phyloP scores from a whole-genome alignment of 495 filamentous ascomycete species.

The Endocarpon pusillum region DNA sequence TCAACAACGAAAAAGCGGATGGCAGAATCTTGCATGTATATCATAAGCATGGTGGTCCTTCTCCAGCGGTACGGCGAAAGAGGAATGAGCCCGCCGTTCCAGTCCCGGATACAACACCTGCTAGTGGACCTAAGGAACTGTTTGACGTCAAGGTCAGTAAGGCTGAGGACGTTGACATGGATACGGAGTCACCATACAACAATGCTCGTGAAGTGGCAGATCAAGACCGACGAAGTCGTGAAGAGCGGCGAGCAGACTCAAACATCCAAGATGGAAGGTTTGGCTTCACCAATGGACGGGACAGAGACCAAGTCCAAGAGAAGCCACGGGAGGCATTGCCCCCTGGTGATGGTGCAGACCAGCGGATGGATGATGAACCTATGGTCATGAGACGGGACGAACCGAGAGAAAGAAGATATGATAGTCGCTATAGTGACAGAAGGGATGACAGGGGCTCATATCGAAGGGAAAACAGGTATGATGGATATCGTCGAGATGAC shows the following conservation, averaged over 20 bases:
- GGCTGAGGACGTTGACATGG: background rate
- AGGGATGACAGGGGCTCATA: constrained; percentile 26
- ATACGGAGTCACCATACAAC: background rate
- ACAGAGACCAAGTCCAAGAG: background rate
- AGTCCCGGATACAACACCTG: no score
- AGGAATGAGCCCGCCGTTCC: no score
- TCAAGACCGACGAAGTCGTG: background rate
- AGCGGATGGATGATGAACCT: background rate
- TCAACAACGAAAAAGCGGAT: constrained; percentile 1
- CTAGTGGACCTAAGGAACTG: no score
- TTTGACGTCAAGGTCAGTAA: background rate
- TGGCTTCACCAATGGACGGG: background rate
- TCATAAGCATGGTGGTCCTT: no score
- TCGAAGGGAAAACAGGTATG: constrained; percentile 6
- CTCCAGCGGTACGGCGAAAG: no score
- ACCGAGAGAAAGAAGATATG: constrained; percentile 14
- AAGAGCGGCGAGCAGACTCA: background rate
- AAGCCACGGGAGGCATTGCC: background rate
- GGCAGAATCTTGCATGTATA: background rate
- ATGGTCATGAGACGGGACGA: constrained; percentile 12
- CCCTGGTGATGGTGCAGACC: background rate
- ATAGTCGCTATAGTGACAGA: constrained; percentile 10
- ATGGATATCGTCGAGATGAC: constrained; percentile 1
- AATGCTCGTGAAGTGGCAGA: background rate
- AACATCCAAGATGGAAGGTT: background rate